Base-by-base conservation (phyloP, 768 basidiomycete species). In the Floccularia luteovirens region DNA sequence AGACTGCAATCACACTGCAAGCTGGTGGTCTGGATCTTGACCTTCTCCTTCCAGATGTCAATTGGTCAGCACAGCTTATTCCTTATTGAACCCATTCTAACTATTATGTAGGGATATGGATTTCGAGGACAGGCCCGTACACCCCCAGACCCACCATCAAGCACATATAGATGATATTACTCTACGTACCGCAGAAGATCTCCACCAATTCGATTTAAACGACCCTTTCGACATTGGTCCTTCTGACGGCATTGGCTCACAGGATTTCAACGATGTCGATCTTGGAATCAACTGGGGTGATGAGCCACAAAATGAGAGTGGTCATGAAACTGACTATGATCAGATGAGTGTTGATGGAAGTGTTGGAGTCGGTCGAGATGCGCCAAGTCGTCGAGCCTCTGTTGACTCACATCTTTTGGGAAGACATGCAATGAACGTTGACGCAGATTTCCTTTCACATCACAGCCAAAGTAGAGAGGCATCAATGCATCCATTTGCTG, bases 141-240 rank as follows among this genome's bases (percentile, higher is more conserved):
- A 72, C 45, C 68, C 72, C 16, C 77, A 81, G 42, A 82, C 87
- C 1, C 81, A 88, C 39, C 86, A 90, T 48, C 82, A 90, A 48
- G 90, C 89, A 10, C 77, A 84, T 42, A 69, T 82, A 39, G 87
- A 87, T 7, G 91, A 94, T 48, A 92, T 94, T 51, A 94, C 90
- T 1, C 83, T 94, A 27, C 76, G 80, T 33, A 79, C 77, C 25
- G 75, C 78, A 1, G 81, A 88, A 43, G 82, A 88, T 53, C 77
- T 83, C 46, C 64, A 73, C 39, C 70, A 76, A 36, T 74, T 81
- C 47, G 83, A 79, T 54, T 55, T 78, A 23, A 75, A 79, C 30
- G 82, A 80, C 48, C 78, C 78, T n/a, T 87, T 87, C 44, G 87
- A 85, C 50, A 71, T 89, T 33, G 86, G 82, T 2, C 82, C 82